Evolutionary conservation across 495 filamentous ascomycete species (phyloP), one percentile per base, ranked within the genome.

Genomic region (Cetradonia linearis): DNA sequence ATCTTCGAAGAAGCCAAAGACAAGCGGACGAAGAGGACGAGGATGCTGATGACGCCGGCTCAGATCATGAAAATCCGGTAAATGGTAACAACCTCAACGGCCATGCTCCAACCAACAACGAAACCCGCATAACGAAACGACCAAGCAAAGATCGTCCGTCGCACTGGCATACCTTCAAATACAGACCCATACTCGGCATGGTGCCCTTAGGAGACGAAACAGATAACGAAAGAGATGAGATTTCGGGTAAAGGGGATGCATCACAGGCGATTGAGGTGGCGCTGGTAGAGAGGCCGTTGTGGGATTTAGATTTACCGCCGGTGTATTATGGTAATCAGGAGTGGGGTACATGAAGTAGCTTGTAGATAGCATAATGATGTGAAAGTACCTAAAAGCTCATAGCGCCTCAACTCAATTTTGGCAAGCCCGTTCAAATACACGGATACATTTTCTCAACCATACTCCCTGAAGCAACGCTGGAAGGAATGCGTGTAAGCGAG

Each of bases 111-210:
- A 42, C 49, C 9, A 67, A 66, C 50, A 62, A 55, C 53, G 63
- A 63, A 37, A 62, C 31, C n/a, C 56, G 33, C 20, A 46, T 69
- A 67, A 61, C 52, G 34, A 53, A 56, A 55, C 59, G 66, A 58
- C 64, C 70, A 60, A 27, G 31, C 28, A 60, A 53, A 40, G 33
- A 25, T 31, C 48, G 48, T 36, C 54, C 40, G 34, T 72, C 75
- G 25, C 85, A 78, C 66, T 97, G 90, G 91, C 81, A 80, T 63
- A 92, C 90, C 10, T 89, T 86, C 72, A 91, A 93, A 68, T 99
- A 96, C 69, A 78, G 90, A 59, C 87, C 91, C 10, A 89, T 99
- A 61, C 72, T 99, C 64, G 93, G 91, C 5, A 86, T 97, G 33
- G 86, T 92, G 16, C 83, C 86, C 20, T 72, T 98, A 28, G 74